These are phyloP conservation scores for Pichia sp. DNA, from an alignment of 1,139 yeast genomes.

Conservation along the genomic window DNA sequence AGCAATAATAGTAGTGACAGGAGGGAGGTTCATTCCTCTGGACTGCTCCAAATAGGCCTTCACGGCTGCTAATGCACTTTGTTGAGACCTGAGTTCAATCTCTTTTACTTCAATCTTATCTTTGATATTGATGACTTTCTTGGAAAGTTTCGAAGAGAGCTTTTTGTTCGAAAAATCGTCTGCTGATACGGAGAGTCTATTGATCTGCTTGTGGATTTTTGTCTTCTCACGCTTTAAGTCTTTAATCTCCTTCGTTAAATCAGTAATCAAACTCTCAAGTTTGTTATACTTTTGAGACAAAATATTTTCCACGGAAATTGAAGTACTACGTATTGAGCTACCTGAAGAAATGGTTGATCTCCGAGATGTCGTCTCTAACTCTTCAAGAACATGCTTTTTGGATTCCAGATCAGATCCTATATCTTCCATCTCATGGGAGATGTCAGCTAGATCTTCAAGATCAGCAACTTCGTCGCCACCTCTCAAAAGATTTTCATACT, in stretches of 20 bases:
- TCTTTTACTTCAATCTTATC: slow-evolving; percentile 16
- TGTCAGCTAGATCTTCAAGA: slow-evolving; percentile 15
- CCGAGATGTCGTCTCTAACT: slow-evolving; percentile 12
- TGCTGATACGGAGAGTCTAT: slow-evolving; percentile 18
- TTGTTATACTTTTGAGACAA: slow-evolving; percentile 12
- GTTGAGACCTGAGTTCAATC: slow-evolving; percentile 18
- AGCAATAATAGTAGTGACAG: slow-evolving; percentile 4
- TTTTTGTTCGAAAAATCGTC: not conserved
- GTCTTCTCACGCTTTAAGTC: slow-evolving; percentile 7
- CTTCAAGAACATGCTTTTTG: slow-evolving; percentile 14
- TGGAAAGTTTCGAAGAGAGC: slow-evolving; percentile 5
- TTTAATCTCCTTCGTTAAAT: slow-evolving; percentile 2
- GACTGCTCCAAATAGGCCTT: slow-evolving; percentile 19
- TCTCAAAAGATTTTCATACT: slow-evolving; percentile 21
- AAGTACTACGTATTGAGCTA: slow-evolving; percentile 14
- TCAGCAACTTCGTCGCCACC: slow-evolving; percentile 10
- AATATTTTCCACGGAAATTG: slow-evolving; percentile 18
- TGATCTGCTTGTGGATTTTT: slow-evolving; percentile 12
- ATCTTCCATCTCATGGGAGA: slow-evolving; percentile 16
- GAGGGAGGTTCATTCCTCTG: slow-evolving; percentile 14
- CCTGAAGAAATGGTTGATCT: slow-evolving; percentile 9
- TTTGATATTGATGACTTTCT: slow-evolving; percentile 12
- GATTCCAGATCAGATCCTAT: slow-evolving; percentile 17
- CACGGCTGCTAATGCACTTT: slow-evolving; percentile 19
- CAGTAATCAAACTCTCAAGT: slow-evolving; percentile 6